These are phyloP conservation scores for Aspergillus cristatus DNA, from an alignment of 495 filamentous ascomycete genomes.

Conservation along the genomic window DNA sequence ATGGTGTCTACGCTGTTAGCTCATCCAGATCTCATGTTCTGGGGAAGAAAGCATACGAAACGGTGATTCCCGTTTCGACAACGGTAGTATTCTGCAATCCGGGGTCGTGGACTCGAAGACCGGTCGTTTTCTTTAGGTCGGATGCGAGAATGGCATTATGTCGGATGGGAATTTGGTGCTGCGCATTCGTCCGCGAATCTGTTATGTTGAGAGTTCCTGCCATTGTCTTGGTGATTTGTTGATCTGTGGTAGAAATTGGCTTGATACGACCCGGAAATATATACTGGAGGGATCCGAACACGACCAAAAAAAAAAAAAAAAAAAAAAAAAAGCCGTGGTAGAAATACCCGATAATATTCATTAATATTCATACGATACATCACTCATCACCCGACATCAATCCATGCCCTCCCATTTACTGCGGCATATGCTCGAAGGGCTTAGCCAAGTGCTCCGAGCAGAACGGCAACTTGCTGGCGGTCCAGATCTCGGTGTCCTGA, in stretches of 20 bases:
- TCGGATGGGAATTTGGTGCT: constrained; percentile 42
- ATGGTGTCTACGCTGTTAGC: constrained; percentile 17
- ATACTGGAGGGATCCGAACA: too few species aligned
- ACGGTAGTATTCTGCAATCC: constrained; percentile 48
- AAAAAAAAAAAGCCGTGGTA: too few species aligned
- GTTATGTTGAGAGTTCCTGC: constrained; percentile 28
- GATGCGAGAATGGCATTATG: constrained; percentile 40
- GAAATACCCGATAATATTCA: too few species aligned
- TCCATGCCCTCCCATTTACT: constrained; percentile 22
- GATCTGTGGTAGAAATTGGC: too few species aligned
- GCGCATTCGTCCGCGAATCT: constrained; percentile 41
- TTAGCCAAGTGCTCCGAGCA: constrained; percentile 54
- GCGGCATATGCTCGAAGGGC: constrained; percentile 53
- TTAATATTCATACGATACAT: too few species aligned
- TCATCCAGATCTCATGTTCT: neutral
- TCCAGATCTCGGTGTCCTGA: constrained; percentile 65
- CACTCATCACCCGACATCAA: too few species aligned
- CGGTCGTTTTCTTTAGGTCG: constrained; percentile 32
- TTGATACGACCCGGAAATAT: too few species aligned
- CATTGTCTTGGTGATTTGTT: too few species aligned
- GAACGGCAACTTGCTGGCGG: constrained; percentile 57
- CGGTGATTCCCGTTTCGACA: constrained; percentile 40
- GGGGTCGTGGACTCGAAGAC: constrained; percentile 43
- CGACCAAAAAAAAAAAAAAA: too few species aligned
- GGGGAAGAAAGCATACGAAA: constrained; percentile 29